Percentiles rank a stretch among this genome's conserved stretches.
Evolutionary conservation across 345 rosid species (phyloP).

Genomic region (Kandelia obovata): DNA sequence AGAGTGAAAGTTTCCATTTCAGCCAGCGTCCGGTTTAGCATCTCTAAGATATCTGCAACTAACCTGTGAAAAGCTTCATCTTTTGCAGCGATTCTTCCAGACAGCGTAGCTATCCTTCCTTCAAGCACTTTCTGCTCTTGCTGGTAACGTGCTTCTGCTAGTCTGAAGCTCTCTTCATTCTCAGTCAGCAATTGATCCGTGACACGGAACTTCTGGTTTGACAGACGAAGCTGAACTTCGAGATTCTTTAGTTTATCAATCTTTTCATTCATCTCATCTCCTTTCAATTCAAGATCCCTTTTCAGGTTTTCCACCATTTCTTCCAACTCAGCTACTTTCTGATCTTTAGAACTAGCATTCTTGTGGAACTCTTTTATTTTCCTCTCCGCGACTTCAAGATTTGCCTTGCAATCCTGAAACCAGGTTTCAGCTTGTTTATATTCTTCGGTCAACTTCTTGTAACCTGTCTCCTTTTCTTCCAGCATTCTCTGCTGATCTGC

Average conservation of each 20-base stretch:
- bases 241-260: constrained; percentile 51
- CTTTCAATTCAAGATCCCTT: constrained; percentile 68
- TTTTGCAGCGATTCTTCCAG: constrained; percentile 33
- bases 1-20: constrained; percentile 40
- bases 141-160: constrained; percentile 54
- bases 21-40: constrained; percentile 30
- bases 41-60: constrained; percentile 43
- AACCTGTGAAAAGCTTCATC: constrained; percentile 35
- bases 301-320: constrained; percentile 57
- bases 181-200: constrained; percentile 74
- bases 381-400: constrained; percentile 23
- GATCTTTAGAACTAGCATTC: constrained; percentile 34
- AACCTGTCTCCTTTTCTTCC: constrained; percentile 40
- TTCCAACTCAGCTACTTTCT: constrained; percentile 44
- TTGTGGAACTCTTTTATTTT: constrained; percentile 14
- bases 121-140: constrained; percentile 61
- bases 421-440: constrained; percentile 34
- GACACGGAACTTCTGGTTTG: constrained; percentile 90
- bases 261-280: constrained; percentile 56
- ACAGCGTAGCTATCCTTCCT: constrained; percentile 41
- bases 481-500: constrained; percentile 46
- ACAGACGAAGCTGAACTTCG: constrained; percentile 80
- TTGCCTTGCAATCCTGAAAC: constrained; percentile 21
- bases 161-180: constrained; percentile 62
- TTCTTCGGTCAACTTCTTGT: constrained; percentile 48